Evolutionary conservation across 2,329 filamentous ascomycete genomes (phyloP), one percentile per base, ranked within the genome.

Genomic region (Metarhizium anisopliae): DNA sequence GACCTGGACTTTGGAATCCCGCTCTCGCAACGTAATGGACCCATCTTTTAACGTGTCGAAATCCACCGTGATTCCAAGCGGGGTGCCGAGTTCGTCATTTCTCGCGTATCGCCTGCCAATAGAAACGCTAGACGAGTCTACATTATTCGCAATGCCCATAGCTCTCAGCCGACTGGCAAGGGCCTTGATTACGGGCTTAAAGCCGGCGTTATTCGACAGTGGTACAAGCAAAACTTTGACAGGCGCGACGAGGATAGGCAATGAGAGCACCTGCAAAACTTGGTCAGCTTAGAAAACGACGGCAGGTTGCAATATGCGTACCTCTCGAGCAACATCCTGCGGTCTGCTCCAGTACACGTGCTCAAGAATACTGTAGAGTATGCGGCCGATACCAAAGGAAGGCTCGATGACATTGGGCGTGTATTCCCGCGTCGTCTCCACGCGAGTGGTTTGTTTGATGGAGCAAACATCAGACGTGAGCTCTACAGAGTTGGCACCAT

Each of bases 211-310:
- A 64, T 81, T 83, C 54, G 91, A 95, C 45, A 97, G 81, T 36
- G 93, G 93, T 25, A 95, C 90, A 58, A 97, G 84, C 54, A 96
- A 82, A 51, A 96, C 91, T 78, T 96, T 96, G 60, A 90, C 95
- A 2, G 94, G 93, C n/a, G 90, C 89, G 51, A 95, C 79, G 0
- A 82, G 77, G 2, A 75, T 72, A 40, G 70, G 69, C 64, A 74
- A 72, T 2, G 72, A 74, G 40, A 74, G 67, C 4, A 74, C 71
- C 71, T 74, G 56, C n/a, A 10, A 42, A 30, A 13, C 11, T 13
- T 18, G 29, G 14, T 55, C n/a, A n/a, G 29, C 32, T 4, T 8
- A 36, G 20, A 36, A 51, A 16, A 20, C 20, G 55, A 54, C 82
- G 84, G 76, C 82, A 89, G 87, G 69, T 87, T 90, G 90, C 95